Base-by-base conservation (phyloP, 495 filamentous ascomycete species). In the Annulohypoxylon nitens region DNA sequence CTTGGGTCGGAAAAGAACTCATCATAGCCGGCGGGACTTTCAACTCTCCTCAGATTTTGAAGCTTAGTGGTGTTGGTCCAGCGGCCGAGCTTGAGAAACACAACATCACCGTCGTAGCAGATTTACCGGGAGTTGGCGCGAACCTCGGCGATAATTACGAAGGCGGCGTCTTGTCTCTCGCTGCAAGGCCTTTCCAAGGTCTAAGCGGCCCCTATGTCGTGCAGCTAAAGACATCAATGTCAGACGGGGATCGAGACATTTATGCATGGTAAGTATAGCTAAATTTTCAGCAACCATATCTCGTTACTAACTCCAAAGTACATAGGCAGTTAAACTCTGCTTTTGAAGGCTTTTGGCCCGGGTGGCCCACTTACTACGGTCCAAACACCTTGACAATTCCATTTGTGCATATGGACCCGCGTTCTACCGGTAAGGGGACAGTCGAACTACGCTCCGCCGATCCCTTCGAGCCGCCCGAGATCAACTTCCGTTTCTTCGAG, bases 71-170 rank as follows among this genome's bases (percentile, higher is more conserved):
- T 8, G 84, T 90, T 57, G 88, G 88, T 0, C 81, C 86, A 0
- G 80, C 78, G 7, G 79, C 81, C 0, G 86, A 89, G 53, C 78
- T 89, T 11, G 63, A 76, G 1, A 80, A 83, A 47, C 80, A 84
- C 62, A 76, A 76, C 9, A 88, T 90, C 48, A 72, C 81, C n/a
- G 80, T 85, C 26, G 69, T 82, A 18, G 75, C 83, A 2, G 78
- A 88, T 25, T 72, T 85, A 0, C 87, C 87, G 8, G 88, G 86
- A 10, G 88, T 90, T 2, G 88, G 88, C 4, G 82, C 82, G 59
- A 87, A 87, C 48, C 80, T 90, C 5, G 82, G 83, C 71, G 88
- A 90, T 64, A 88, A 89, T 74, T 81, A 83, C 61, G 82, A 83
- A 48, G 74, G 75, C 34, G 70, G 75, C 39, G 76, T 81, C 18